Conservation (phyloP, 1,284 basidiomycete species). For the Tausonia pullulans region DNA sequence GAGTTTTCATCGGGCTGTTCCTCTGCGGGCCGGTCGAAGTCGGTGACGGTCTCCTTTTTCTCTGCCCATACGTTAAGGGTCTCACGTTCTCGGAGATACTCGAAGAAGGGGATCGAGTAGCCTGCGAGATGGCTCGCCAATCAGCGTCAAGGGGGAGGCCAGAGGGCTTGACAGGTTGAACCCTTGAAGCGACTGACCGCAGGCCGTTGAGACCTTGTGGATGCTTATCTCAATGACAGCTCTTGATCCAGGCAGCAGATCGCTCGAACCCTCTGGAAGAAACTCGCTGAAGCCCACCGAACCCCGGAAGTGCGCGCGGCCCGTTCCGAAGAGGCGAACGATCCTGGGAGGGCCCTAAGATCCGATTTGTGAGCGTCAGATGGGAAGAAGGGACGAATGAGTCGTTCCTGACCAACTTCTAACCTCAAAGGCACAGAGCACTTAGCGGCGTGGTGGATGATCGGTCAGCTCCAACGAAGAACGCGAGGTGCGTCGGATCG, state of each 20-base stretch:
- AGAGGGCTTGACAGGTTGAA: not conserved
- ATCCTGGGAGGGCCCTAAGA: conserved; percentile 16
- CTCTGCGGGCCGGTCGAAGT: not conserved
- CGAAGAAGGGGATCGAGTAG: conserved; percentile 18
- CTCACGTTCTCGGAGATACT: conserved; percentile 16
- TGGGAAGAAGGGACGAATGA: too few relatives aligned
- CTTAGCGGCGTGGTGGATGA: too few relatives aligned
- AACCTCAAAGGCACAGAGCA: too few relatives aligned
- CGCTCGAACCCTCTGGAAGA: conserved; percentile 15
- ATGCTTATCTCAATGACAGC: conserved; percentile 17
- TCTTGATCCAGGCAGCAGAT: conserved; percentile 17
- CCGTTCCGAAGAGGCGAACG: conserved; percentile 17
- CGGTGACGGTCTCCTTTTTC: conserved; percentile 12
- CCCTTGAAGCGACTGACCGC: not conserved
- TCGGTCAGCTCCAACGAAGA: not conserved
- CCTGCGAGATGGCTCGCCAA: conserved; percentile 12
- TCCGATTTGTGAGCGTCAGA: too few relatives aligned
- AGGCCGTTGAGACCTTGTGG: conserved; percentile 11
- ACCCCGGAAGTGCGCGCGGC: conserved; percentile 4
- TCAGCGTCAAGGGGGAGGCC: not conserved
- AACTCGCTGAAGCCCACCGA: conserved; percentile 1
- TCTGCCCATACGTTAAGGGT: conserved; percentile 17
- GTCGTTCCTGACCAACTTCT: too few relatives aligned
- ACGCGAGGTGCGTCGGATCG: too few relatives aligned
- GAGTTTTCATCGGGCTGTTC: not conserved